Evolutionary conservation across 345 rosid species (phyloP).

Genomic region (Noccaea caerulescens): DNA sequence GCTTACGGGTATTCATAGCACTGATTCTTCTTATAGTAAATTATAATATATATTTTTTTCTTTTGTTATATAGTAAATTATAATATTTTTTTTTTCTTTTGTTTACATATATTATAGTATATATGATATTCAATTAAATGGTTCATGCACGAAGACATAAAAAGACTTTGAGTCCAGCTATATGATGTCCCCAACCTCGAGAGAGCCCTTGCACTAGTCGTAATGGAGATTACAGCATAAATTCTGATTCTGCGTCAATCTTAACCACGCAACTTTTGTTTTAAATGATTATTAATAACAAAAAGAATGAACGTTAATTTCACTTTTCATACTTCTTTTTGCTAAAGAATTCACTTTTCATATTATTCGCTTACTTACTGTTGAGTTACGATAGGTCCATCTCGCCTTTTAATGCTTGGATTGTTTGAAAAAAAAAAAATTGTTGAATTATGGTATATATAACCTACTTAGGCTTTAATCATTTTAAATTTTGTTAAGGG

Average conservation of each 20-base stretch:
- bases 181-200: conserved; percentile 37
- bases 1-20: too few species aligned
- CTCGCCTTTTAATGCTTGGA: background rate
- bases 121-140: conserved; percentile 18
- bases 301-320: conserved; percentile 5
- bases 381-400: background rate
- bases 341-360: background rate
- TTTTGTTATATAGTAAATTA: too few species aligned
- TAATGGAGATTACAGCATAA: conserved; percentile 34
- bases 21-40: conserved; percentile 20
- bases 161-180: conserved; percentile 27
- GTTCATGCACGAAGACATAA: conserved; percentile 43
- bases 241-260: conserved; percentile 37
- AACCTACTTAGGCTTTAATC: background rate
- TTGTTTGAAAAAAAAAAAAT: background rate
- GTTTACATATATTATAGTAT: too few species aligned
- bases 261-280: conserved; percentile 25
- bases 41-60: background rate
- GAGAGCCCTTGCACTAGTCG: conserved; percentile 35
- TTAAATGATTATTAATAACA: conserved; percentile 18
- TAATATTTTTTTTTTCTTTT: too few species aligned
- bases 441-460: background rate
- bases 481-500: background rate
- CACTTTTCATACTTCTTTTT: background rate
- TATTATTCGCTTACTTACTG: background rate